A percentile compares a stretch with the other conserved stretches of the same genome.
Conservation (phyloP, 305 asterid genomes). For the Fraxinus paxiana region DNA sequence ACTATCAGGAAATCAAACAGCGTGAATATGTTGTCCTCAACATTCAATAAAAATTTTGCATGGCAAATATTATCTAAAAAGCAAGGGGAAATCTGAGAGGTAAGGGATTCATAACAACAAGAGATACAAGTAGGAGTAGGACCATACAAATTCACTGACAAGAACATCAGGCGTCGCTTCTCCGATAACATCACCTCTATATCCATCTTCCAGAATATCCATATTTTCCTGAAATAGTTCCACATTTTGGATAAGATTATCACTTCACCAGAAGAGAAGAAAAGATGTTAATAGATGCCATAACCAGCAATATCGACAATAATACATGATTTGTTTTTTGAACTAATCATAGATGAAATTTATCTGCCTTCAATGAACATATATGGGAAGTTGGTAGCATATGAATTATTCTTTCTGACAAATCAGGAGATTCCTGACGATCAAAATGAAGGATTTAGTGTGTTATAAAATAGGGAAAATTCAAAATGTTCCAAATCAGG, state of each 20-base stretch:
- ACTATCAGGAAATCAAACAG: background rate
- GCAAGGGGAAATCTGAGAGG: background rate
- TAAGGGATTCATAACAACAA: background rate
- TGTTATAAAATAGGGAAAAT: background rate
- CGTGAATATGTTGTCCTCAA: background rate
- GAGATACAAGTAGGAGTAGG: slow-evolving; percentile 12
- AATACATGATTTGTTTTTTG: background rate
- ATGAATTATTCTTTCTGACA: background rate
- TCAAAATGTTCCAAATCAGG: background rate
- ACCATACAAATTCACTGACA: slow-evolving; percentile 85
- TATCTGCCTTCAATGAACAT: background rate
- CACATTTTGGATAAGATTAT: background rate
- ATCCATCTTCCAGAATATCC: slow-evolving; percentile 73
- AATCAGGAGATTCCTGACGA: background rate
- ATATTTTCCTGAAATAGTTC: slow-evolving; percentile 53
- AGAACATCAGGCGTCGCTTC: slow-evolving; percentile 94
- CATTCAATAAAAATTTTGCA: background rate
- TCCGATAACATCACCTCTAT: slow-evolving; percentile 80
- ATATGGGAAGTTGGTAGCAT: background rate
- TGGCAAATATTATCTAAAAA: background rate
- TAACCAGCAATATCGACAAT: background rate
- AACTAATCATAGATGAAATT: background rate
- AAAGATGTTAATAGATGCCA: background rate
- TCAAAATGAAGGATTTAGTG: background rate
- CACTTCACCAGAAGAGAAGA: background rate